Conservation (phyloP, 495 filamentous ascomycete species). For the Trichoderma virens region DNA sequence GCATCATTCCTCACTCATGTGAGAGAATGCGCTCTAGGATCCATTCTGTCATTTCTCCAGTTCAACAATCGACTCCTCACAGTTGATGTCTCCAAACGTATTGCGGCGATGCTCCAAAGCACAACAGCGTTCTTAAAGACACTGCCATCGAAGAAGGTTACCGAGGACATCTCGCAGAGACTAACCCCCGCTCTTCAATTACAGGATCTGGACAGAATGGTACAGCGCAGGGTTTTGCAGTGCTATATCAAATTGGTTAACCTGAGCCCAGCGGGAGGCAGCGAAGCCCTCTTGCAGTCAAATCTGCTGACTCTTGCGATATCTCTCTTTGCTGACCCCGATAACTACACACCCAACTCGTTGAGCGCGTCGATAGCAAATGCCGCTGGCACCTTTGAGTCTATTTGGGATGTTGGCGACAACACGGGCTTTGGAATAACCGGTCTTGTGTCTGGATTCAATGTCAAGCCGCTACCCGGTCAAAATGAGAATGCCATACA, state of each 20-base stretch:
- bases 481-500: constrained; percentile 57
- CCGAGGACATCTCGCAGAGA: constrained; percentile 79
- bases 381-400: constrained; percentile 84
- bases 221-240: constrained; percentile 84
- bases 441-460: constrained; percentile 71
- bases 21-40: constrained; percentile 87
- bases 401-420: constrained; percentile 88
- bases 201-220: constrained; percentile 90
- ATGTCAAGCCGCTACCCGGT: constrained; percentile 60
- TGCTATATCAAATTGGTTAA: constrained; percentile 88
- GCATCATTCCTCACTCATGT: constrained; percentile 91
- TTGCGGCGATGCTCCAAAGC: constrained; percentile 91
- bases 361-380: constrained; percentile 88
- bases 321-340: constrained; percentile 87
- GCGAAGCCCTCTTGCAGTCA: constrained; percentile 80
- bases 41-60: constrained; percentile 83
- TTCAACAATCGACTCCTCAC: constrained; percentile 91
- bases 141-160: constrained; percentile 72
- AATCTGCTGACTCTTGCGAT: constrained; percentile 90
- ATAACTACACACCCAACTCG: constrained; percentile 74
- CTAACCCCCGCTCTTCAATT: constrained; percentile 82
- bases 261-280: constrained; percentile 70
- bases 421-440: constrained; percentile 92
- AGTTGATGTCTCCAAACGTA: constrained; percentile 86
- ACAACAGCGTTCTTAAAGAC: constrained; percentile 81